Evolutionary conservation across 2,329 filamentous ascomycete species (phyloP).

Genomic region (Epichloe hybrida): DNA sequence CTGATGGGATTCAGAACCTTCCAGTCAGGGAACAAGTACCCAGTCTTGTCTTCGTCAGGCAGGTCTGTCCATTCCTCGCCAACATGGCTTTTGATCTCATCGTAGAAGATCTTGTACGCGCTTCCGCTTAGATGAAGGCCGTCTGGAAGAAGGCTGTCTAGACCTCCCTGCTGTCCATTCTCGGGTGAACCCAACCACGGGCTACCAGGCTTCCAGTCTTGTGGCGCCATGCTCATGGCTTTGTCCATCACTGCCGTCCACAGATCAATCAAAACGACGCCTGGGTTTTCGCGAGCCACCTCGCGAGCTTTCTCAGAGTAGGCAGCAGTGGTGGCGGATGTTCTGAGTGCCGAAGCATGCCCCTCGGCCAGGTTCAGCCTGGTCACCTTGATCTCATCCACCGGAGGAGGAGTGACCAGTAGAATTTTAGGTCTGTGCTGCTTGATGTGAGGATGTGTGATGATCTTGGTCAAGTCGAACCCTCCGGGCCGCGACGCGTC

Average conservation of each 20-base stretch:
- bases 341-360: constrained; percentile 28
- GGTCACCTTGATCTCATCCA: constrained; percentile 59
- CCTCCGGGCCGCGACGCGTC: too few relatives aligned
- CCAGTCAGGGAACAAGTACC: constrained; percentile 38
- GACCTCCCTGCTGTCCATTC: constrained; percentile 35
- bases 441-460: constrained; percentile 55
- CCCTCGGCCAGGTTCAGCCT: constrained; percentile 33
- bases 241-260: constrained; percentile 65
- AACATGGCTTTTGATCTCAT: constrained; percentile 33
- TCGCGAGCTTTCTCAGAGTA: constrained; percentile 47
- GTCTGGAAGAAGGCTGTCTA: constrained; percentile 40
- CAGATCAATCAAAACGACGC: constrained; percentile 61
- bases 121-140: constrained; percentile 43
- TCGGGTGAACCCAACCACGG: constrained; percentile 36
- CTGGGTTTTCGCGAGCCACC: constrained; percentile 56
- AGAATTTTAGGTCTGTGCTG: constrained; percentile 62
- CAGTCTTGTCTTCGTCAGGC: constrained; percentile 22
- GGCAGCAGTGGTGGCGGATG: constrained; percentile 35
- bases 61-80: constrained; percentile 27
- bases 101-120: constrained; percentile 39
- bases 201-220: constrained; percentile 39
- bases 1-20: constrained; percentile 8
- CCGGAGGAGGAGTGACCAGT: constrained; percentile 67
- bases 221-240: constrained; percentile 43
- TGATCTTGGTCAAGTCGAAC: constrained; percentile 48